phyloP scores from a whole-genome alignment of 768 basidiomycete genomes.

The Tricholoma terreum region DNA sequence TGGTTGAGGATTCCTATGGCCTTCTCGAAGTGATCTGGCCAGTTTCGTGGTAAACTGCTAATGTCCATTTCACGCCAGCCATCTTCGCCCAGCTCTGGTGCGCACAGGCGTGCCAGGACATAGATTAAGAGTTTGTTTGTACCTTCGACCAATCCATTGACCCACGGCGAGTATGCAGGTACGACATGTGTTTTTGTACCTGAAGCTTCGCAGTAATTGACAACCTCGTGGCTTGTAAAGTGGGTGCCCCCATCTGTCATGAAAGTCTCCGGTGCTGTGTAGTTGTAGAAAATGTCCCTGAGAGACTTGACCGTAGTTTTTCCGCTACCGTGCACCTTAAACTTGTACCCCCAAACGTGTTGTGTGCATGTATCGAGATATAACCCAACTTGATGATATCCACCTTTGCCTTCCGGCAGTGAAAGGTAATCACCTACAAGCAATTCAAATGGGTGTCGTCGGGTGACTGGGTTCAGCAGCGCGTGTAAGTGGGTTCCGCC shows the following conservation, averaged over 20 bases:
- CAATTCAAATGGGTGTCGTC: constrained; percentile 35
- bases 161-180: too few species aligned
- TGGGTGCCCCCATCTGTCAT: constrained; percentile 20
- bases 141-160: constrained; percentile 30
- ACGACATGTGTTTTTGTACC: constrained; percentile 6
- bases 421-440: too few species aligned
- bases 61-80: too few species aligned
- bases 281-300: constrained; percentile 6
- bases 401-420: constrained; percentile 29
- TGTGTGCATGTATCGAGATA: constrained; percentile 29
- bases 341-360: constrained; percentile 26
- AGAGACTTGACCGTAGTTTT: too few species aligned
- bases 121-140: constrained; percentile 28
- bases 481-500: constrained; percentile 28
- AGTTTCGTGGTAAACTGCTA: too few species aligned
- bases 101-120: too few species aligned
- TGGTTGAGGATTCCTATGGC: too few species aligned
- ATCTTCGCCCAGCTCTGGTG: too few species aligned
- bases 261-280: constrained; percentile 22
- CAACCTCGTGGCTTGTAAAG: constrained; percentile 18
- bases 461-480: constrained; percentile 33
- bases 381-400: constrained; percentile 15
- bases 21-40: too few species aligned
- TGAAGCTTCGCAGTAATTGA: constrained; percentile 19
- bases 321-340: constrained; percentile 13